These are phyloP conservation scores for Xylariaceae sp. DNA, from an alignment of 2,329 filamentous ascomycete genomes.

Conservation along the genomic window DNA sequence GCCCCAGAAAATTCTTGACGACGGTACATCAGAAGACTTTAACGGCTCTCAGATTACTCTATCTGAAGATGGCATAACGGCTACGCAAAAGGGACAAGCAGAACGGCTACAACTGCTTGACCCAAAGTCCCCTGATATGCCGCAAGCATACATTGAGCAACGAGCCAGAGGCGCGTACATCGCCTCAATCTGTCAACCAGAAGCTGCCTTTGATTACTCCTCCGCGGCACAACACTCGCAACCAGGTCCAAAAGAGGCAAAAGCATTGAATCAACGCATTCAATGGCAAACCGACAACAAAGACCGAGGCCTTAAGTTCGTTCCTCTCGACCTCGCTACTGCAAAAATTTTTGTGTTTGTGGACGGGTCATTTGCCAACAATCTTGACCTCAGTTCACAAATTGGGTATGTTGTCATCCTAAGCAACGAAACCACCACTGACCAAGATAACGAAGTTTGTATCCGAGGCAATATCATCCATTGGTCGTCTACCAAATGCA, in stretches of 20 bases:
- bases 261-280: not conserved
- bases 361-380: not conserved
- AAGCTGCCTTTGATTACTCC: slow-evolving; percentile 2
- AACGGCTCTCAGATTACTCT: not conserved
- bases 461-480: slow-evolving; percentile 3
- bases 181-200: slow-evolving; percentile 4
- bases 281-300: not conserved
- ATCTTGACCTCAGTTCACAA: not conserved
- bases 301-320: slow-evolving; percentile 1
- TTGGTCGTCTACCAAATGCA: slow-evolving; percentile 6
- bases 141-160: slow-evolving; percentile 2
- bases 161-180: slow-evolving; percentile 8
- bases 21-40: not conserved
- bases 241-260: not conserved
- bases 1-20: not conserved
- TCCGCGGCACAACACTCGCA: not conserved
- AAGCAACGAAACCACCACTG: not conserved
- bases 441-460: not conserved
- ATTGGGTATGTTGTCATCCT: not conserved
- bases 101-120: not conserved
- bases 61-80: not conserved
- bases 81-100: not conserved
- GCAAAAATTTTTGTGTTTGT: not conserved
- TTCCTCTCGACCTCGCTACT: not conserved
- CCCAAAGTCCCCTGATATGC: not conserved